phyloP scores from a whole-genome alignment of 2,329 filamentous ascomycete species.

The Alternaria brassicae region DNA sequence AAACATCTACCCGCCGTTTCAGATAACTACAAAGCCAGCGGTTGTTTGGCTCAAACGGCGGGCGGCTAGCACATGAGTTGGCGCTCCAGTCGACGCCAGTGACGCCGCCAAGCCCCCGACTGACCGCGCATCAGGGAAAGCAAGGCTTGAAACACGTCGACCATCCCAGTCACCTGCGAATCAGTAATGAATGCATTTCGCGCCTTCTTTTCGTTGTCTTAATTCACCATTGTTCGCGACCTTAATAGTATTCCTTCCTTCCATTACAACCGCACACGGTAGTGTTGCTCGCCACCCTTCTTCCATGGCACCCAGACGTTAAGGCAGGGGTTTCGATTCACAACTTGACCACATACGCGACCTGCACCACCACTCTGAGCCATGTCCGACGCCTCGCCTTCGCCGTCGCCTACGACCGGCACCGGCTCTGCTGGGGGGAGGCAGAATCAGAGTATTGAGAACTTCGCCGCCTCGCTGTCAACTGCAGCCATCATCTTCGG shows the following conservation, averaged over 20 bases:
- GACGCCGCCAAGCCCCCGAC: slow-evolving; percentile 20
- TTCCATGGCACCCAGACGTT: slow-evolving; percentile 16
- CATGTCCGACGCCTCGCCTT: slow-evolving; percentile 15
- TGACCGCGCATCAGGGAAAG: slow-evolving; percentile 18
- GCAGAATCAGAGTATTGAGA: slow-evolving; percentile 47
- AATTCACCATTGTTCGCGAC: slow-evolving; percentile 2
- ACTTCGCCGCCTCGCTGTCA: slow-evolving; percentile 47
- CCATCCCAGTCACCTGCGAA: slow-evolving; percentile 11
- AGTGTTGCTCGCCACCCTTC: not conserved
- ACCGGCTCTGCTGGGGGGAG: slow-evolving; percentile 17
- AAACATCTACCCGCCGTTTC: not conserved
- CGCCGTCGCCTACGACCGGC: slow-evolving; percentile 3
- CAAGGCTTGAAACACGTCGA: slow-evolving; percentile 23
- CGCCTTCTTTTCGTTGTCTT: slow-evolving; percentile 5
- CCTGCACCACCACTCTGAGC: slow-evolving; percentile 8
- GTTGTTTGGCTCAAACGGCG: slow-evolving; percentile 16
- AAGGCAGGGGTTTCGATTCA: slow-evolving; percentile 15
- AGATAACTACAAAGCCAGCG: not conserved
- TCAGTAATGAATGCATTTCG: slow-evolving; percentile 9
- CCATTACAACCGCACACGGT: not conserved
- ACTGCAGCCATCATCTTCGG: slow-evolving; percentile 48
- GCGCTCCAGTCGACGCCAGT: slow-evolving; percentile 9
- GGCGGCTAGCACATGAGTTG: slow-evolving; percentile 10
- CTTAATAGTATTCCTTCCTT: not conserved
- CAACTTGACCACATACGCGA: slow-evolving; percentile 4